Evolutionary conservation across 139 green algal species (phyloP).

Genomic region (Coelastrella sp.): DNA sequence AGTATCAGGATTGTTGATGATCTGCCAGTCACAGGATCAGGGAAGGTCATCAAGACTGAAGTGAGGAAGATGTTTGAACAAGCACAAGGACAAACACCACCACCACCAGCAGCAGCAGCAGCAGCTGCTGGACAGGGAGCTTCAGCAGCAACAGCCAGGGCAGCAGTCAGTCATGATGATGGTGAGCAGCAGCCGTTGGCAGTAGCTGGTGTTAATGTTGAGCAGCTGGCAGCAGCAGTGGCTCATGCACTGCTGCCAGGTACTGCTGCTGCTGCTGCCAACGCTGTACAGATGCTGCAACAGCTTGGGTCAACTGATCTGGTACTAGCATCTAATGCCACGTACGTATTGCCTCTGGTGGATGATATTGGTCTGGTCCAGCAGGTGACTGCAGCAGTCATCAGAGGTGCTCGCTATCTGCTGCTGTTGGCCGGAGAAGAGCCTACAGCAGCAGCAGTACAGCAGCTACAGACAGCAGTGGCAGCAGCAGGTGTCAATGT

Average conservation of each 20-base stretch:
- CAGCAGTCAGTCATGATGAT: too few species aligned
- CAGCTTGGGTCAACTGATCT: background rate
- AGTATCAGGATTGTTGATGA: slow-evolving; percentile 71
- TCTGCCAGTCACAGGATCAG: slow-evolving; percentile 83
- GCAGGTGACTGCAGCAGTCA: slow-evolving; percentile 39
- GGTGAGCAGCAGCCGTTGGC: background rate
- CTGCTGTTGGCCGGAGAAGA: slow-evolving; percentile 45
- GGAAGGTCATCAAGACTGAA: slow-evolving; percentile 88
- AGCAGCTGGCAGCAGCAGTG: slow-evolving; percentile 25
- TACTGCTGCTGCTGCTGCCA: background rate
- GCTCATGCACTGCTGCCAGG: background rate
- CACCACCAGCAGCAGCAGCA: background rate
- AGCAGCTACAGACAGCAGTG: background rate
- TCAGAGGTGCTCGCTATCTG: slow-evolving; percentile 40
- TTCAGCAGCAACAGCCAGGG: background rate
- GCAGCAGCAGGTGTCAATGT: background rate
- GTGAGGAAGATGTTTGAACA: slow-evolving; percentile 60
- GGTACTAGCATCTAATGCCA: background rate
- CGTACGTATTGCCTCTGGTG: slow-evolving; percentile 24
- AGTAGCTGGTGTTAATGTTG: background rate
- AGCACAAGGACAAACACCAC: too few species aligned
- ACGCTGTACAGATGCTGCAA: background rate
- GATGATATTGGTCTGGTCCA: background rate
- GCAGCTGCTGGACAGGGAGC: background rate
- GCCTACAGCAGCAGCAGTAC: slow-evolving; percentile 1